Evolutionary conservation across 2,329 filamentous ascomycete genomes (phyloP).

Genomic region (Phoma sp.): DNA sequence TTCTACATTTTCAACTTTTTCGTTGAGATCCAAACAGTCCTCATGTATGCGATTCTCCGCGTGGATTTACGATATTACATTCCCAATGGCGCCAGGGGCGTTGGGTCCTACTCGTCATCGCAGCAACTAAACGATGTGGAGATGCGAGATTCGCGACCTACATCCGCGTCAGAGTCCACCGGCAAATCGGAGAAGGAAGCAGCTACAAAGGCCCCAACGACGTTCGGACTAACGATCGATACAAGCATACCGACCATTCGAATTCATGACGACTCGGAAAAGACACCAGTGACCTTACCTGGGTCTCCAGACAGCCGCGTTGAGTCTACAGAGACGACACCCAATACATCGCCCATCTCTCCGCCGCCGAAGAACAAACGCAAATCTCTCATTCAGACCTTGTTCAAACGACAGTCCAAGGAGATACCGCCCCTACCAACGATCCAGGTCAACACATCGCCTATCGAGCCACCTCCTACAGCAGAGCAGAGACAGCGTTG

Average conservation of each 20-base stretch:
- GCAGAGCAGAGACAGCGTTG: conserved; percentile 22
- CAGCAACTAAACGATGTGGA: conserved; percentile 20
- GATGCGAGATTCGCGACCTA: conserved; percentile 25
- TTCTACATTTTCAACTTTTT: conserved; percentile 84
- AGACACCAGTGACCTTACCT: conserved; percentile 9
- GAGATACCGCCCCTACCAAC: conserved; percentile 2
- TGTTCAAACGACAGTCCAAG: conserved; percentile 12
- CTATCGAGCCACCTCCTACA: conserved; percentile 6
- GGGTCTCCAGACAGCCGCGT: conserved; percentile 1
- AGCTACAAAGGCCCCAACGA: neutral
- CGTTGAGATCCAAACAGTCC: conserved; percentile 74
- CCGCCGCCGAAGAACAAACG: conserved; percentile 9
- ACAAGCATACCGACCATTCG: conserved; percentile 9
- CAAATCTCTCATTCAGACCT: conserved; percentile 7
- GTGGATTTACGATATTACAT: conserved; percentile 79
- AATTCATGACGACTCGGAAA: conserved; percentile 7
- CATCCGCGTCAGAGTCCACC: conserved; percentile 12
- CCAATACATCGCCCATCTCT: conserved; percentile 7
- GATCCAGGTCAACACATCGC: conserved; percentile 4
- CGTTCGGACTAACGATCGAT: conserved; percentile 10
- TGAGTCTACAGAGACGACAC: conserved; percentile 2
- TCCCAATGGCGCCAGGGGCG: conserved; percentile 69
- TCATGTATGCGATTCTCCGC: conserved; percentile 68
- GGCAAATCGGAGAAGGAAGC: neutral
- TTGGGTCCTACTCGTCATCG: conserved; percentile 29